These are phyloP conservation scores for Daldinia sp. DNA, from an alignment of 2,329 filamentous ascomycete genomes.

Conservation along the genomic window DNA sequence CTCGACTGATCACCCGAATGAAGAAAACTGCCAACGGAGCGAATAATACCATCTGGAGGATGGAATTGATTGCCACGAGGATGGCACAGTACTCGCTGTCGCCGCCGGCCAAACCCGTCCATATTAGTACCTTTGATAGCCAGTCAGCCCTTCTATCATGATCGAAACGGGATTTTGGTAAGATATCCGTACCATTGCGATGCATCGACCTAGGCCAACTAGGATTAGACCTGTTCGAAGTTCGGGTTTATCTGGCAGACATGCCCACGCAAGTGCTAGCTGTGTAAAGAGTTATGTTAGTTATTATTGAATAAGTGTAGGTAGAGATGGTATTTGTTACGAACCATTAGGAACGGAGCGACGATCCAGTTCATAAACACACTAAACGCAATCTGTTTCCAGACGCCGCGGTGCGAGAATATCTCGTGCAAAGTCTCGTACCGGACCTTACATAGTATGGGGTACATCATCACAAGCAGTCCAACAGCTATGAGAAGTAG, in stretches of 20 bases:
- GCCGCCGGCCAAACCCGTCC: conserved; percentile 82
- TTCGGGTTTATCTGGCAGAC: conserved; percentile 68
- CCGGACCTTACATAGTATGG: conserved; percentile 87
- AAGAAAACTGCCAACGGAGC: conserved; percentile 77
- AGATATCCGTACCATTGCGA: conserved; percentile 76
- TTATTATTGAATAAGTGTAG: not conserved
- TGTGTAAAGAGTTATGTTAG: conserved; percentile 47
- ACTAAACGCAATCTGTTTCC: conserved; percentile 84
- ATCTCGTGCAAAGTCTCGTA: conserved; percentile 80
- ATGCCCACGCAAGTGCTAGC: conserved; percentile 76
- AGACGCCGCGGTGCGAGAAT: conserved; percentile 71
- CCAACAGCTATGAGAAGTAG: conserved; percentile 70
- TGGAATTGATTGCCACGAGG: conserved; percentile 79
- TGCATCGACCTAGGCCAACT: conserved; percentile 86
- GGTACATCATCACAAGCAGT: conserved; percentile 93
- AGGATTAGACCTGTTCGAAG: conserved; percentile 79
- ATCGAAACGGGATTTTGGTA: not conserved
- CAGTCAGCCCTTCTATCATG: not conserved
- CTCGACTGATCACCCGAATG: conserved; percentile 74
- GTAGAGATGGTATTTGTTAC: conserved; percentile 21
- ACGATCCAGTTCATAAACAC: conserved; percentile 85
- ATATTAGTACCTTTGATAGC: conserved; percentile 67
- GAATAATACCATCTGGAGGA: conserved; percentile 80
- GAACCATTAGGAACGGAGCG: conserved; percentile 84
- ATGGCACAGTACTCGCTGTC: conserved; percentile 87